Evolutionary conservation across 225 moss, liverwort and hornwort genomes (phyloP).

Genomic region (Climacium dendroides): DNA sequence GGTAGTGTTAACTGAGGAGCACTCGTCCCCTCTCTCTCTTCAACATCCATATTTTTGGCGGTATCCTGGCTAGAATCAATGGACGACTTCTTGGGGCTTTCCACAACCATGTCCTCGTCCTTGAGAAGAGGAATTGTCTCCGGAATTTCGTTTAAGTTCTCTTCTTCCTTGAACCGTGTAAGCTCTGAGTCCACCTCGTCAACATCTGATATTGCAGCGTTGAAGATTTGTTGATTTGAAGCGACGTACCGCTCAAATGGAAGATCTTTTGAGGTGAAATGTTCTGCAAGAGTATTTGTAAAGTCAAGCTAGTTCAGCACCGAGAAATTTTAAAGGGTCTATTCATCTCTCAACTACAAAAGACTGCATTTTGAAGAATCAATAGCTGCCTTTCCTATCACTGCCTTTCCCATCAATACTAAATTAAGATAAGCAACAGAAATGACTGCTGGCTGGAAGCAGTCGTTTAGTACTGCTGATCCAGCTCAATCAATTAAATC

Average conservation of each 20-base stretch:
- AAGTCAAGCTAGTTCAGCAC: background rate
- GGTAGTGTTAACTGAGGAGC: background rate
- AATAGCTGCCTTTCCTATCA: background rate
- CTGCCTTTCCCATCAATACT: background rate
- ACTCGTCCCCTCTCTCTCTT: background rate
- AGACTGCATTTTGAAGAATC: background rate
- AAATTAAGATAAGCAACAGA: background rate
- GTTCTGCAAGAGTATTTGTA: slow-evolving; percentile 1
- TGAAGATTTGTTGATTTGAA: background rate
- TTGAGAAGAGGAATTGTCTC: background rate
- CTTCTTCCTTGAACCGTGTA: background rate
- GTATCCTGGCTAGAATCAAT: background rate
- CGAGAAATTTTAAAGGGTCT: background rate
- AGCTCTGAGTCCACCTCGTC: background rate
- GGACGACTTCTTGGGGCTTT: background rate
- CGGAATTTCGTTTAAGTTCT: background rate
- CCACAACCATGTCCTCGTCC: background rate
- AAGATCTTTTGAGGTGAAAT: background rate
- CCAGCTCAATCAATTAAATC: background rate
- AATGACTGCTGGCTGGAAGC: background rate
- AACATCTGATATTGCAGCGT: background rate
- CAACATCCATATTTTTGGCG: background rate
- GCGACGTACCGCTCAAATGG: background rate
- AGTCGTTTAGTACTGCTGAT: background rate
- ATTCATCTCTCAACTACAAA: background rate